These are phyloP conservation scores for Rhizopogon rudus DNA, from an alignment of 768 basidiomycete genomes.

Conservation along the genomic window DNA sequence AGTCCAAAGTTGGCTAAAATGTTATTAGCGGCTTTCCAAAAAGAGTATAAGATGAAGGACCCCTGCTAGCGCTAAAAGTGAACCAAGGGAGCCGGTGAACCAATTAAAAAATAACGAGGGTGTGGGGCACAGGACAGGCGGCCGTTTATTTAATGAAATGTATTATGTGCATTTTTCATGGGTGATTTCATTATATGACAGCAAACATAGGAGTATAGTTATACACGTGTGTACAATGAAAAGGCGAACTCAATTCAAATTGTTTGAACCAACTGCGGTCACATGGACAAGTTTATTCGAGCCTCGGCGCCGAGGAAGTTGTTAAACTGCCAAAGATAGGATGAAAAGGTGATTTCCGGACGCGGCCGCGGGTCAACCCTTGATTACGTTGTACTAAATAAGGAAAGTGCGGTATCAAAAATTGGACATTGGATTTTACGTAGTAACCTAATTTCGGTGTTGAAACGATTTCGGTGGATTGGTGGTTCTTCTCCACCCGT, in stretches of 20 bases:
- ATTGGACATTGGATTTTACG: slow-evolving; percentile 24
- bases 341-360: slow-evolving; percentile 32
- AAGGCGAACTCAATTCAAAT: slow-evolving; percentile 9
- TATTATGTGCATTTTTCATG: not conserved
- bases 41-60: slow-evolving; percentile 15
- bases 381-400: slow-evolving; percentile 27
- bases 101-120: not conserved
- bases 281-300: not conserved
- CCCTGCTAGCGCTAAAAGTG: slow-evolving; percentile 24
- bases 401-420: slow-evolving; percentile 28
- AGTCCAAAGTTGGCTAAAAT: slow-evolving; percentile 11
- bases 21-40: slow-evolving; percentile 1
- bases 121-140: slow-evolving; percentile 11
- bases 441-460: slow-evolving; percentile 29
- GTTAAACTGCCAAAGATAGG: slow-evolving; percentile 19
- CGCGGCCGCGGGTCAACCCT: slow-evolving; percentile 33
- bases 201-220: not conserved
- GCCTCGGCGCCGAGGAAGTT: slow-evolving; percentile 41
- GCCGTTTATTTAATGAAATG: not conserved
- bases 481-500: slow-evolving; percentile 30
- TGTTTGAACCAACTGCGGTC: not conserved
- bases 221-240: too few relatives aligned
- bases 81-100: slow-evolving; percentile 19
- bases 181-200: not conserved
- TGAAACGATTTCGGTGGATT: slow-evolving; percentile 23